phyloP scores from a whole-genome alignment of 495 filamentous ascomycete species.

The Rostrohypoxylon terebratum region DNA sequence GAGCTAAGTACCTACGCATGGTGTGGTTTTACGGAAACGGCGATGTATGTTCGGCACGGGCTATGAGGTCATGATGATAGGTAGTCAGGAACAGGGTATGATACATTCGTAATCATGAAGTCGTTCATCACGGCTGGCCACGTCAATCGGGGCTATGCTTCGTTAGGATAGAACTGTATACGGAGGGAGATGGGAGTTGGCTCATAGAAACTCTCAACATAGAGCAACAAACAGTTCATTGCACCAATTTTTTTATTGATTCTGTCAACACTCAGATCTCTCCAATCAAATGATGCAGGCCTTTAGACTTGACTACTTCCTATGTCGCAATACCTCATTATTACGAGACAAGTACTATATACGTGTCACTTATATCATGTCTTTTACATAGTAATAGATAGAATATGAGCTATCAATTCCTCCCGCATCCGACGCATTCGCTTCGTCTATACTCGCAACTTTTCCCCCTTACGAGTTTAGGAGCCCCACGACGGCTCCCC shows the following conservation, averaged over 20 bases:
- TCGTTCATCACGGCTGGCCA: background rate
- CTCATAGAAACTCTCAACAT: background rate
- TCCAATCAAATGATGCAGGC: background rate
- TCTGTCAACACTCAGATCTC: background rate
- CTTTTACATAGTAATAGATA: background rate
- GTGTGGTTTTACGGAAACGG: background rate
- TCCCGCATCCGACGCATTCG: background rate
- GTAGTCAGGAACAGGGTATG: background rate
- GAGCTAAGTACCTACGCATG: background rate
- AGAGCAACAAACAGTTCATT: background rate
- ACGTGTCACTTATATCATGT: background rate
- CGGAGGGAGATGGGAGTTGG: background rate
- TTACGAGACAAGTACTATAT: background rate
- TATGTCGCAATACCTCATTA: background rate
- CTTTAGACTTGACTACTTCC: background rate
- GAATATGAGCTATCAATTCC: background rate
- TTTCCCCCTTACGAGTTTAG: background rate
- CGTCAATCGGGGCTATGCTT: background rate
- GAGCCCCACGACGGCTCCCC: slow-evolving; percentile 1
- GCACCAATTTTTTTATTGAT: background rate
- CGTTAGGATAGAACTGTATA: background rate
- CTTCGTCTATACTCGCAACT: background rate
- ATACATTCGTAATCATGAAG: background rate
- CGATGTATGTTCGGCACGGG: background rate
- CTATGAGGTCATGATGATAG: background rate